Evolutionary conservation across 176 grass and related monocot genomes (phyloP), one percentile per base, ranked within the genome.

Genomic region (Oryza punctata): DNA sequence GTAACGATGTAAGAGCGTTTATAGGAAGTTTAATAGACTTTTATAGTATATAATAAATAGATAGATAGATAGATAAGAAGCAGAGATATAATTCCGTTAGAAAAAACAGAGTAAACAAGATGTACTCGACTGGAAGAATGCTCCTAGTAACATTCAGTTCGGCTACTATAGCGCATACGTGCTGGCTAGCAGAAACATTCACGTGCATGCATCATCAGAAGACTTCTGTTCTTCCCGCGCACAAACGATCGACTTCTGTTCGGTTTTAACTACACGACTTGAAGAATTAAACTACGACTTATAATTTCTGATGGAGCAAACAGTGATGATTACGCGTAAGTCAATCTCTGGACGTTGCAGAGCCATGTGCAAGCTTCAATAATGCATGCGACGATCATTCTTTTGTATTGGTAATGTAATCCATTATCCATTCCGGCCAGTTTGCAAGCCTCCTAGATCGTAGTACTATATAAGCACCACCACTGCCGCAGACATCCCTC

Each of bases 381-480:
- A 15, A 73, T 80, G 13, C 0, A 27, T 80, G 2, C 0, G 29
- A 38, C 41, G 28, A 65, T 15, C n/a, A 28, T 65, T 86, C 30
- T 6, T 27, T 19, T 38, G 37, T 6, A 52, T 54, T 41, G 2
- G 0, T 16, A 3, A 38, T 38, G 37, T 8, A 76, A 76, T 69
- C 32, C 73, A 69, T 37, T 38, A 38, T 38, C 37, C 37, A 38
- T 38, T 38, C 37, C 37, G 32, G 66, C 2, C n/a, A 0, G 32
- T 38, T 37, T 54, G 50, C 50, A 54, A 5, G 33, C 32, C 45
- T 40, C 47, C 25, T 73, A 6, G 15, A 2, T 28, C 25, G 2
- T 12, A 15, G 0, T 5, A 7, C 74, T 85, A 85, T 70, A 25
- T 86, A 86, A 79, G 41, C 84, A 76, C 23, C n/a, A 41, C 40